Percentiles rank a stretch among this genome's conserved stretches.
These are phyloP conservation scores for Candida manassasensis DNA, from an alignment of 805 yeast species.

Conservation along the genomic window DNA sequence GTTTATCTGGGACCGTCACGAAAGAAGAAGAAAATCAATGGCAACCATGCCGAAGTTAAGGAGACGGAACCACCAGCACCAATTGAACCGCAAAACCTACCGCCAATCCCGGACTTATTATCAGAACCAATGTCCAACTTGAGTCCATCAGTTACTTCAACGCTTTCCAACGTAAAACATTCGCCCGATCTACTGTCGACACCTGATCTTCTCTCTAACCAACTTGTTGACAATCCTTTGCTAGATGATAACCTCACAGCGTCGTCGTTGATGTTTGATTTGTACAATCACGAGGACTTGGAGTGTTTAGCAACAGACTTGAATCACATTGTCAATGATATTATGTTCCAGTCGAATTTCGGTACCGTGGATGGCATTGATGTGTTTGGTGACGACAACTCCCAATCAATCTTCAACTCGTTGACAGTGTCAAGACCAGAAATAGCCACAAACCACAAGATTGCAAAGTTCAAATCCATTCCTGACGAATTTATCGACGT, in stretches of 20 bases:
- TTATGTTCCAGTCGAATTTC: slow-evolving; percentile 32
- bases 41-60: background rate
- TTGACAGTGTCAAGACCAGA: slow-evolving; percentile 1
- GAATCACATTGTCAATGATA: slow-evolving; percentile 36
- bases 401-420: slow-evolving; percentile 4
- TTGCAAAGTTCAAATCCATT: slow-evolving; percentile 20
- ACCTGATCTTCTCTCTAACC: background rate
- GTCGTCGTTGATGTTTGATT: slow-evolving; percentile 4
- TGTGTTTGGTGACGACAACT: slow-evolving; percentile 1
- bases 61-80: background rate
- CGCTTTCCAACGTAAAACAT: background rate
- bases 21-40: slow-evolving; percentile 1
- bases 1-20: slow-evolving; percentile 10
- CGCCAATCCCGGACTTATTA: no score
- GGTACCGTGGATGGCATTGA: slow-evolving; percentile 6
- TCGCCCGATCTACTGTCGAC: background rate
- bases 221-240: background rate
- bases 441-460: slow-evolving; percentile 4
- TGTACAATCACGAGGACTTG: slow-evolving; percentile 23
- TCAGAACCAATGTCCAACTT: no score
- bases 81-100: no score
- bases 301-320: slow-evolving; percentile 35
- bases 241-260: slow-evolving; percentile 1
- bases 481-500: slow-evolving; percentile 28
- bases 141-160: background rate